Evolutionary conservation across 1,284 basidiomycete species (phyloP).

Genomic region (Ceratorhiza oryzae-sativae): DNA sequence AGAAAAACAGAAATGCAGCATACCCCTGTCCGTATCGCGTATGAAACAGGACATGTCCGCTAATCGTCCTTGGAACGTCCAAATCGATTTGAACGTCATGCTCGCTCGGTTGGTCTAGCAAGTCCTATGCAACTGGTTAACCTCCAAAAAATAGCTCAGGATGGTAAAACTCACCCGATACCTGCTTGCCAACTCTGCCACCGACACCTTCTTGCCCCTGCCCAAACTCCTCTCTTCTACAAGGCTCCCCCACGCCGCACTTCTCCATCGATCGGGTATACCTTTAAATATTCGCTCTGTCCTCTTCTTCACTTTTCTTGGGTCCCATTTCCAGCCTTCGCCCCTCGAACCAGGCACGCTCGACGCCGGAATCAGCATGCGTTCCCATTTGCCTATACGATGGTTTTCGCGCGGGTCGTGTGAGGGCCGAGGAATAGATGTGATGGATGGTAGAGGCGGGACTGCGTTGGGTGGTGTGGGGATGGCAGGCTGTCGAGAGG

Average conservation of each 20-base stretch:
- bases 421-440: slow-evolving; percentile 43
- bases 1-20: slow-evolving; percentile 48
- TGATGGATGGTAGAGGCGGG: slow-evolving; percentile 57
- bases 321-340: slow-evolving; percentile 58
- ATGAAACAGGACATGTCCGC: slow-evolving; percentile 91
- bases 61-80: slow-evolving; percentile 96
- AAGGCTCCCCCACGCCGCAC: slow-evolving; percentile 89
- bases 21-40: slow-evolving; percentile 95
- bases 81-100: slow-evolving; percentile 99
- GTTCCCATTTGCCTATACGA: slow-evolving; percentile 85
- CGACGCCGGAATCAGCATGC: slow-evolving; percentile 76
- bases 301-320: slow-evolving; percentile 48
- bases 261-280: slow-evolving; percentile 94
- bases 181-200: slow-evolving; percentile 48
- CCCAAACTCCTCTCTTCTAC: slow-evolving; percentile 46
- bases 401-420: slow-evolving; percentile 64
- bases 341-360: slow-evolving; percentile 77
- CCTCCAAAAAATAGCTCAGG: background rate
- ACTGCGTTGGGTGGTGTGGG: slow-evolving; percentile 52
- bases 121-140: slow-evolving; percentile 51
- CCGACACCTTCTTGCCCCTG: slow-evolving; percentile 46
- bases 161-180: slow-evolving; percentile 57
- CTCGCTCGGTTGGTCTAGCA: slow-evolving; percentile 77
- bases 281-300: slow-evolving; percentile 89
- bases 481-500: slow-evolving; percentile 55